phyloP scores from a whole-genome alignment of 306 rosid genomes.

The Vicia faba region DNA sequence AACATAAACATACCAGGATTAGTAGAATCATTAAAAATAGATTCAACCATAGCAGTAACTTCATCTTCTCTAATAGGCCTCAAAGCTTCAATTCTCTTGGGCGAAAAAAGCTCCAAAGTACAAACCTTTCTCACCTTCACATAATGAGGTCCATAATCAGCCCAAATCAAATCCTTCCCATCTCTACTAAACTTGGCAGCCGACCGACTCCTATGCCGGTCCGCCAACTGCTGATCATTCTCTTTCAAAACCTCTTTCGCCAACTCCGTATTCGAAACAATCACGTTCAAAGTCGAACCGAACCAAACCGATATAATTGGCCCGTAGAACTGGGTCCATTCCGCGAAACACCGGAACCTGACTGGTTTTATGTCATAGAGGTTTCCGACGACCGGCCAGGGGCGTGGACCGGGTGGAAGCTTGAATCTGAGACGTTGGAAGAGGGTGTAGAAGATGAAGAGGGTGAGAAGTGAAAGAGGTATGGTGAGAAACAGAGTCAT shows the following conservation, averaged over 20 bases:
- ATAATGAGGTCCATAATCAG: slow-evolving; percentile 94
- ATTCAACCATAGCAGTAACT: slow-evolving; percentile 85
- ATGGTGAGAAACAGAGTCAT: slow-evolving; percentile 39
- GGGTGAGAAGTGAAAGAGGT: slow-evolving; percentile 31
- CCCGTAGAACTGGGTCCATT: slow-evolving; percentile 78
- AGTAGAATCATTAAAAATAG: slow-evolving; percentile 57
- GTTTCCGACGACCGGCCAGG: slow-evolving; percentile 85
- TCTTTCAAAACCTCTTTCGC: slow-evolving; percentile 80
- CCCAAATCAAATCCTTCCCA: slow-evolving; percentile 89
- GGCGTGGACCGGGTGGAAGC: slow-evolving; percentile 86
- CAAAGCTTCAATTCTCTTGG: slow-evolving; percentile 61
- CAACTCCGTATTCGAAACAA: slow-evolving; percentile 65
- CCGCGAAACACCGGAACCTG: slow-evolving; percentile 76
- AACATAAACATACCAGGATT: slow-evolving; percentile 47
- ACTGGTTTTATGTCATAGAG: slow-evolving; percentile 82
- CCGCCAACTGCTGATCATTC: slow-evolving; percentile 71
- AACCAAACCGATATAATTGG: slow-evolving; percentile 92
- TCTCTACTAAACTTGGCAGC: slow-evolving; percentile 77
- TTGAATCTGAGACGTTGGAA: slow-evolving; percentile 59
- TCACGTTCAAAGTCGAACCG: slow-evolving; percentile 70
- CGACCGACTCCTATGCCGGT: slow-evolving; percentile 70
- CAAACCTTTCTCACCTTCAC: slow-evolving; percentile 94
- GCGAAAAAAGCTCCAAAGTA: slow-evolving; percentile 87
- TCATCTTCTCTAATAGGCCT: slow-evolving; percentile 90
- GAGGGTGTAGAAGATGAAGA: slow-evolving; percentile 47